Evolutionary conservation across 139 green algal genomes (phyloP), one percentile per base, ranked within the genome.

Genomic region (Raphidocelis subcapitata): DNA sequence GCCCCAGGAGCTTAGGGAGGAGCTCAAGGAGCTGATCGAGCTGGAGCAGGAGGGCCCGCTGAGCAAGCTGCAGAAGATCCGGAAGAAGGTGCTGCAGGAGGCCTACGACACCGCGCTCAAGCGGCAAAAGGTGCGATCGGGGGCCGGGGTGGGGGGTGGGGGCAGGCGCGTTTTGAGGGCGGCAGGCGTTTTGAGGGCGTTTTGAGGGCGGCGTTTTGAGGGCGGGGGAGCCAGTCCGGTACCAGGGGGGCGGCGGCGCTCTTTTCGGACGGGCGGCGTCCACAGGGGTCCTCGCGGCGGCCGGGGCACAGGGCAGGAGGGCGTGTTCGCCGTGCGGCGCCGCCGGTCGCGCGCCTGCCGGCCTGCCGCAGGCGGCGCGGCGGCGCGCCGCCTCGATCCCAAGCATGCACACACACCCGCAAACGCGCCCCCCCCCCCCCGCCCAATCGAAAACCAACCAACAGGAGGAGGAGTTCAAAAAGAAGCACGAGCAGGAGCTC

Each of bases 21-120:
- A 95, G 79, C 78, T 95, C 35, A 82, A 91, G 69, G 84, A 92
- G 79, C 76, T 97, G 37, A 77, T 97, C 18, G 81, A 87, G 16
- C 41, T 76, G 32, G 92, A 97, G 80, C 78, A 94, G 57, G 65
- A 70, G 4, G 88, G 83, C 28, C 46, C 82, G n/a, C 73, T 87
- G 1, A 92, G 83, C 62, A 86, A 89, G 46, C 77, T 79, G 18
- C 70, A 92, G 32, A 82, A 88, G 66, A 79, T 96, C 8, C 91
- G 87, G 76, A 95, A 96, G 79, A 92, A 90, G 47, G 90, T 91
- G 46, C 64, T 97, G 76, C 88, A 96, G 68, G 83, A 92, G 37
- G 91, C 91, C 0, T 95, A 93, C 51, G 89, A 96, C 41, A 64
- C 79, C 54, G 88, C 91, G 0, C 70, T 94, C 29, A 91, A 93